Evolutionary conservation across 2,329 filamentous ascomycete species (phyloP), one percentile per base, ranked within the genome.

Genomic region (Diaporthe batatas): DNA sequence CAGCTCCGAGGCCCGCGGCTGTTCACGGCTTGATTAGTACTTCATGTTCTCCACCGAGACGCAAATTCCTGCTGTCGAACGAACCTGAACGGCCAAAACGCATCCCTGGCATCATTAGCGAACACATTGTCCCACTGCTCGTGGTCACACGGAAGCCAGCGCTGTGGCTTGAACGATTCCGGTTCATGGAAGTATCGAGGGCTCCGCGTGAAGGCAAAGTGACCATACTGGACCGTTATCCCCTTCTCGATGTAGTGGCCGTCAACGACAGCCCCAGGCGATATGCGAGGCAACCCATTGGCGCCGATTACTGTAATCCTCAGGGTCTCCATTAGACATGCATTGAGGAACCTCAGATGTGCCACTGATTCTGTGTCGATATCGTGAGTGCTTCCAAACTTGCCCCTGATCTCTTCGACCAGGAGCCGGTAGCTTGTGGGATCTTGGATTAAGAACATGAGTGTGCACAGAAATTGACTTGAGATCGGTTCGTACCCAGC

Each of bases 121-220:
- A 68, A 68, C 3, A 23, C 7, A 1, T n/a, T 18, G 6, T 68
- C 65, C 65, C 51, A 68, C 6, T 44, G 7, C 16, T 54, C 25
- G 8, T 68, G 65, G 1, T 44, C 65, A 1, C 21, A 34, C 4
- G 65, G 65, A 1, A 54, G 34, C 65, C 65, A 68, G 11, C 65
- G 51, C 32, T 57, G 65, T 1, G 65, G 65, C 1, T n/a, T 68
- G 36, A 57, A 68, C 3, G 8, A 7, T 2, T 18, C 34, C 14
- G 51, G 51, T 1, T 44, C 51, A 16, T 34, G 18, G 51, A 68
- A 68, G 8, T 18, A 68, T 12, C 34, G 36, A 3, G 34, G 10
- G 8, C 65, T 57, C 1, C 65, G 34, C 4, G 51, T 68, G 10
- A 68, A 68, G 6, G 65, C 65, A 23, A 69, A 53, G n/a, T 67